Percentiles rank a stretch among this genome's conserved stretches.
Conservation (phyloP, 2,329 filamentous ascomycete genomes). For the Neophaeococcomyces aloes region DNA sequence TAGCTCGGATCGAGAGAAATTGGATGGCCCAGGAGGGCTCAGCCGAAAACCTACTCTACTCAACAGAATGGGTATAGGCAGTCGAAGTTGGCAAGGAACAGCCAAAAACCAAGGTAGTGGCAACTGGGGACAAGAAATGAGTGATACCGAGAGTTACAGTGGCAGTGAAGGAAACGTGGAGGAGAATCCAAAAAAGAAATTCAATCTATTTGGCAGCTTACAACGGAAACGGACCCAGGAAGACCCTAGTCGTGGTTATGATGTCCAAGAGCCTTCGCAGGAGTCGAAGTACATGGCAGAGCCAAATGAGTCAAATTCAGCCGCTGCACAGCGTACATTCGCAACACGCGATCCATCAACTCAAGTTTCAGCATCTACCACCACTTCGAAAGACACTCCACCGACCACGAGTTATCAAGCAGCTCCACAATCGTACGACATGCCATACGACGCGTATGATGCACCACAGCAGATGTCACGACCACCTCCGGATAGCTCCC, state of each 20-base stretch:
- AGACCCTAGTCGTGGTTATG: conserved; percentile 13
- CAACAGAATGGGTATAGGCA: conserved; percentile 17
- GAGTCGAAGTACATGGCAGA: neutral
- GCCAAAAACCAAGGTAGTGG: conserved; percentile 19
- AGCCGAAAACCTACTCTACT: conserved; percentile 17
- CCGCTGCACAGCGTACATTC: neutral
- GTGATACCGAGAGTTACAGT: conserved; percentile 20
- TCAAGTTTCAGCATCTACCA: neutral
- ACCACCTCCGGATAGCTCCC: conserved; percentile 10
- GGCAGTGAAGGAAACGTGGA: conserved; percentile 12
- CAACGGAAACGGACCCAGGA: conserved; percentile 13
- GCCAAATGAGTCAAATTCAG: neutral
- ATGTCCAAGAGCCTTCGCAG: conserved; percentile 8
- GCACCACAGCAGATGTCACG: conserved; percentile 13
- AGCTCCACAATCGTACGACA: conserved; percentile 9
- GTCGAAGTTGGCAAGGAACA: conserved; percentile 13
- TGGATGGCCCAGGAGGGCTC: conserved; percentile 12
- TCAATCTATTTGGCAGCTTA: conserved; percentile 19
- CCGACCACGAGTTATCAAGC: neutral
- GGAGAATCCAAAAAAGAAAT: conserved; percentile 13
- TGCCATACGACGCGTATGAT: conserved; percentile 14
- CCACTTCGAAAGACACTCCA: conserved; percentile 3
- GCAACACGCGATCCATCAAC: neutral
- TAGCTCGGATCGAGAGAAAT: conserved; percentile 21
- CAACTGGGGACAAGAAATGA: conserved; percentile 22